A percentile compares a stretch with the other conserved stretches of the same genome.
These are phyloP conservation scores for Bacidia gigantensis DNA, from an alignment of 495 filamentous ascomycete genomes.

Conservation along the genomic window DNA sequence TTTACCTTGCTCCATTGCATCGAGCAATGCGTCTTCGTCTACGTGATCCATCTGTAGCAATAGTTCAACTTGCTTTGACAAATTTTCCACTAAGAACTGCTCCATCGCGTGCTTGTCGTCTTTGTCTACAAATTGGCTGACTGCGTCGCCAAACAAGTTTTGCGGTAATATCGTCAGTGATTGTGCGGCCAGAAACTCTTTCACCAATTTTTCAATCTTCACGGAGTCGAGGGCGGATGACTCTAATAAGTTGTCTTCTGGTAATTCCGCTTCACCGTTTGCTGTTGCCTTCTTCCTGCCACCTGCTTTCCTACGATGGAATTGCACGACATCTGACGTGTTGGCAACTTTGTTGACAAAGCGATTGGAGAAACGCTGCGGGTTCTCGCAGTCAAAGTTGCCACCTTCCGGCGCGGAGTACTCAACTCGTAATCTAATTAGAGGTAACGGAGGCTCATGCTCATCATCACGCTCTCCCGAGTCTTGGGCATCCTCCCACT, in stretches of 20 bases:
- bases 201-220: slow-evolving; percentile 75
- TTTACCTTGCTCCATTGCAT: slow-evolving; percentile 58
- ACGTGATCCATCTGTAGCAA: slow-evolving; percentile 47
- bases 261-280: slow-evolving; percentile 33
- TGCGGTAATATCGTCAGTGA: slow-evolving; percentile 81
- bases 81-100: slow-evolving; percentile 68
- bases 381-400: slow-evolving; percentile 84
- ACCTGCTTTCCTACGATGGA: slow-evolving; percentile 68
- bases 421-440: slow-evolving; percentile 84
- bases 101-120: slow-evolving; percentile 91
- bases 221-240: slow-evolving; percentile 56
- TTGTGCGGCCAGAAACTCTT: slow-evolving; percentile 71
- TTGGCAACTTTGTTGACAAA: slow-evolving; percentile 88
- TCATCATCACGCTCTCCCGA: slow-evolving; percentile 42
- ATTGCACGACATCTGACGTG: slow-evolving; percentile 83
- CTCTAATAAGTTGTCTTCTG: slow-evolving; percentile 45
- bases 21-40: slow-evolving; percentile 52
- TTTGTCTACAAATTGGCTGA: slow-evolving; percentile 86
- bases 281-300: slow-evolving; percentile 28
- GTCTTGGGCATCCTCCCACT: slow-evolving; percentile 65
- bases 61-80: slow-evolving; percentile 62
- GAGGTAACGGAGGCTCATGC: slow-evolving; percentile 50
- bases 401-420: slow-evolving; percentile 78
- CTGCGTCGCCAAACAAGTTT: slow-evolving; percentile 83
- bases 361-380: slow-evolving; percentile 89